These are phyloP conservation scores for Schwanniomyces occidentalis DNA, from an alignment of 805 yeast species.

Conservation along the genomic window DNA sequence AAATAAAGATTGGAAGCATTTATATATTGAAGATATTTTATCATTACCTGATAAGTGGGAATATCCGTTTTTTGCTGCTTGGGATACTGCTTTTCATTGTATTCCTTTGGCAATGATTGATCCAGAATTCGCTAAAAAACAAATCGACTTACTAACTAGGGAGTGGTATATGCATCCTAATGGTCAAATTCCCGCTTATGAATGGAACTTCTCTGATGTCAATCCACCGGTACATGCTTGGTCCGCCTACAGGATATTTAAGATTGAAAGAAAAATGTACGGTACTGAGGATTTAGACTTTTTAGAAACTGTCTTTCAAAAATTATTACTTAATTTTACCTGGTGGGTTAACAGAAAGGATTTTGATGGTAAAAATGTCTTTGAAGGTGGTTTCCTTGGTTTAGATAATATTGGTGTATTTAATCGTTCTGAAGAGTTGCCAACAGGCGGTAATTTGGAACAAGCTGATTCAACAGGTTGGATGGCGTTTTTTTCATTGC, in stretches of 20 bases:
- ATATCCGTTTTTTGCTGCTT: slow-evolving; percentile 93
- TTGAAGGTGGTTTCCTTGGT: slow-evolving; percentile 93
- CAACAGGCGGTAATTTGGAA: slow-evolving; percentile 86
- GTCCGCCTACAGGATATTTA: slow-evolving; percentile 86
- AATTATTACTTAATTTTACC: slow-evolving; percentile 81
- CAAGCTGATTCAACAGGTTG: slow-evolving; percentile 97
- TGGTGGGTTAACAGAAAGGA: slow-evolving; percentile 98
- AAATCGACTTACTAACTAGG: slow-evolving; percentile 79
- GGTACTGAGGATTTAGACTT: slow-evolving; percentile 80
- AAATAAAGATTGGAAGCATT: slow-evolving; percentile 84
- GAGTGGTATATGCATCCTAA: slow-evolving; percentile 99
- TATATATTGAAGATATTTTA: slow-evolving; percentile 82
- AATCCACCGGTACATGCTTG: slow-evolving; percentile 98
- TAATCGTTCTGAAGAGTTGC: slow-evolving; percentile 89
- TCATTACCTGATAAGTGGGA: slow-evolving; percentile 96
- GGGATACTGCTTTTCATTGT: slow-evolving; percentile 97
- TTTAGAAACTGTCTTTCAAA: slow-evolving; percentile 90
- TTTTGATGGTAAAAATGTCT: slow-evolving; percentile 79
- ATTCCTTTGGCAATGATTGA: slow-evolving; percentile 92
- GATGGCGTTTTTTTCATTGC: slow-evolving; percentile 92
- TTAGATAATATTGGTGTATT: slow-evolving; percentile 90
- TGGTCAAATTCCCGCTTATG: slow-evolving; percentile 97
- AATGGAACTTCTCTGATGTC: slow-evolving; percentile 95
- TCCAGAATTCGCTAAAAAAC: slow-evolving; percentile 87
- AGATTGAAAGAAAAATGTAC: slow-evolving; percentile 81